Percentiles rank a stretch among this genome's conserved stretches.
Conservation (phyloP, 1,139 yeast genomes). For the Hansenula lynferdii region DNA sequence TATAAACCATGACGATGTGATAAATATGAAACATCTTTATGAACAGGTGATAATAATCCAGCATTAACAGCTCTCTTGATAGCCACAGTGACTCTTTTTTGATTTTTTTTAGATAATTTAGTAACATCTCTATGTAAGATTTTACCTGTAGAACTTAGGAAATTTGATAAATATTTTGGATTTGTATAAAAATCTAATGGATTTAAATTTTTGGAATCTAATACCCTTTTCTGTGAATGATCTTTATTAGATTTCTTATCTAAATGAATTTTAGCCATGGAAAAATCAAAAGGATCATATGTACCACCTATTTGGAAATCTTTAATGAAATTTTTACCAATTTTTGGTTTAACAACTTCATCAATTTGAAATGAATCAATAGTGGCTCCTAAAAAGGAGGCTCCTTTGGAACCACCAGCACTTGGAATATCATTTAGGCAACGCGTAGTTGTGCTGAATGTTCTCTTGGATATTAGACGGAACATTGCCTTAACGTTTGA, state of each 20-base stretch:
- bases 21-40: slow-evolving; percentile 39
- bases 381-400: too few species aligned
- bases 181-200: slow-evolving; percentile 63
- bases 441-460: too few species aligned
- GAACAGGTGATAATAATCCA: slow-evolving; percentile 62
- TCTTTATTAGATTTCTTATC: slow-evolving; percentile 24
- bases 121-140: slow-evolving; percentile 65
- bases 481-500: too few species aligned
- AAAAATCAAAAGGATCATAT: slow-evolving; percentile 75
- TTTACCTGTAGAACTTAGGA: slow-evolving; percentile 59
- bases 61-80: slow-evolving; percentile 64
- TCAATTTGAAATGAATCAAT: too few species aligned
- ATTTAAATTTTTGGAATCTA: slow-evolving; percentile 52
- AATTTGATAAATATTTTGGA: slow-evolving; percentile 59
- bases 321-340: too few species aligned
- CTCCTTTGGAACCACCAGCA: too few species aligned
- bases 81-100: slow-evolving; percentile 60
- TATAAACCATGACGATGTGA: background rate
- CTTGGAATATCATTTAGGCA: too few species aligned
- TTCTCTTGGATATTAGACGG: too few species aligned
- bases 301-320: slow-evolving; percentile 39
- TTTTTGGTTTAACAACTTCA: too few species aligned
- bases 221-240: slow-evolving; percentile 25
- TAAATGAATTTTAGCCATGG: slow-evolving; percentile 44
- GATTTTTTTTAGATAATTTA: slow-evolving; percentile 57